Evolutionary conservation across 2,329 filamentous ascomycete species (phyloP).

Genomic region (Phaeosphaeria sp.): DNA sequence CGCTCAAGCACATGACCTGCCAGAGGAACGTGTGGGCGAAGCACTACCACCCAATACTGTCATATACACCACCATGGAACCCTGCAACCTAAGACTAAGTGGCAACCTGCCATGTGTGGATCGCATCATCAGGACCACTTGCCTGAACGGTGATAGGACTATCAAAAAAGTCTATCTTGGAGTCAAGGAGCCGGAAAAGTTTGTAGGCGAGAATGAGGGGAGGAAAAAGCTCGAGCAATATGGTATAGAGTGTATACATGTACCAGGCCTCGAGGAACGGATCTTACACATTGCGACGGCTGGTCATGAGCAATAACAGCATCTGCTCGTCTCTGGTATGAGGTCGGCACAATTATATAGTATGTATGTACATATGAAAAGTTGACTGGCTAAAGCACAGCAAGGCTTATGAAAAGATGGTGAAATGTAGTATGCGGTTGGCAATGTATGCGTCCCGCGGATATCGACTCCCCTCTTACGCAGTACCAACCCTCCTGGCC

Average conservation of each 20-base stretch:
- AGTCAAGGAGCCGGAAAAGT: constrained; percentile 86
- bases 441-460: background rate
- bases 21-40: constrained; percentile 62
- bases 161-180: constrained; percentile 86
- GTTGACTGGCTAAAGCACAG: background rate
- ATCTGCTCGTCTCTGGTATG: background rate
- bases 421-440: background rate
- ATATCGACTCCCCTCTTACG: constrained; percentile 48
- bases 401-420: background rate
- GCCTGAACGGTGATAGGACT: constrained; percentile 56
- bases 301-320: constrained; percentile 65
- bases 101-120: constrained; percentile 81
- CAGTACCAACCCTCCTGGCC: constrained; percentile 85
- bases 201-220: constrained; percentile 83
- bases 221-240: constrained; percentile 71
- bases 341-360: background rate
- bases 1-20: constrained; percentile 40
- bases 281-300: constrained; percentile 84
- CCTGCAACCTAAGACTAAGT: constrained; percentile 75
- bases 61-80: constrained; percentile 94
- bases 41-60: constrained; percentile 62
- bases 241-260: constrained; percentile 75
- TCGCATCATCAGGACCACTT: constrained; percentile 67
- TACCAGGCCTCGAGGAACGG: constrained; percentile 77
- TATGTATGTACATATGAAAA: constrained; percentile 4